These are phyloP conservation scores for Entonaema liquescens DNA, from an alignment of 495 filamentous ascomycete species.

Conservation along the genomic window DNA sequence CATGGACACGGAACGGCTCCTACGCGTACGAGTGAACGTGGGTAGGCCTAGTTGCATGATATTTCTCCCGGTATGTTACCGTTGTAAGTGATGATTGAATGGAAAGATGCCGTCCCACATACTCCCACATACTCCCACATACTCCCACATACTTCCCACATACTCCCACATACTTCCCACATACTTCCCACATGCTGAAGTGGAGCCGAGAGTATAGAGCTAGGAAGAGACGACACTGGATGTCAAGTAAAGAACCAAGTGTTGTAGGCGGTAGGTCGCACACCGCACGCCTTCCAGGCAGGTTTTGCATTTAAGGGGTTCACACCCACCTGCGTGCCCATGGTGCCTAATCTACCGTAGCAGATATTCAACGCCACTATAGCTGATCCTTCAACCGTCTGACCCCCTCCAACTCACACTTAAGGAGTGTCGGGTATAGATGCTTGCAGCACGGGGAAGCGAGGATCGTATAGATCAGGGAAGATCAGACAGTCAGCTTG, in stretches of 20 bases:
- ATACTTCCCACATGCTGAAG: neutral
- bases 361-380: neutral
- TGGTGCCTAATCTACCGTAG: neutral
- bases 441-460: neutral
- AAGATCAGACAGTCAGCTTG: neutral
- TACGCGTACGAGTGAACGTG: slow-evolving; percentile 10
- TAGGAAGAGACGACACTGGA: neutral
- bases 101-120: slow-evolving; percentile 7
- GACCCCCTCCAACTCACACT: neutral
- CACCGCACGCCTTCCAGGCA: slow-evolving; percentile 1
- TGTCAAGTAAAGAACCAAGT: slow-evolving; percentile 2
- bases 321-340: neutral
- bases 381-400: neutral
- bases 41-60: slow-evolving; percentile 14
- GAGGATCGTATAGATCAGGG: neutral
- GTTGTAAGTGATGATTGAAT: slow-evolving; percentile 14
- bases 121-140: neutral
- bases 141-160: neutral
- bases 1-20: slow-evolving; percentile 20
- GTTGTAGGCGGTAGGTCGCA: too few relatives aligned
- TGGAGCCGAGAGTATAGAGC: slow-evolving; percentile 10
- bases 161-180: neutral
- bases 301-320: slow-evolving; percentile 11
- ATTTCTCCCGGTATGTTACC: slow-evolving; percentile 6
- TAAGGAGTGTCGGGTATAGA: neutral